phyloP scores from a whole-genome alignment of 1,284 basidiomycete species.

The Rhodotorula sp. region DNA sequence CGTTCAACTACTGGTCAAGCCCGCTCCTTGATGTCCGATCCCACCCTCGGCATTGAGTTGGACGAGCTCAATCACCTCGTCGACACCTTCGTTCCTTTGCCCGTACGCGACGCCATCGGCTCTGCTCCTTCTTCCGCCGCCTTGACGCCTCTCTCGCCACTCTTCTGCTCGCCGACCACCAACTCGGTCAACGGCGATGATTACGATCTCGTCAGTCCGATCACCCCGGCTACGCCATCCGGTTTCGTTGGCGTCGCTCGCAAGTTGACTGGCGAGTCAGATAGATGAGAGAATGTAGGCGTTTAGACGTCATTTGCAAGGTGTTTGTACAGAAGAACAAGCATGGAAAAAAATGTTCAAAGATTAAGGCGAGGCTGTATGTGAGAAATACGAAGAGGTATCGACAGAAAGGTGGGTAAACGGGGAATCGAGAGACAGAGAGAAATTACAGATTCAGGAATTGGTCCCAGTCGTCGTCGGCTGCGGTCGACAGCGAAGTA shows the following conservation, averaged over 20 bases:
- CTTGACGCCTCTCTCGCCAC: conserved; percentile 1
- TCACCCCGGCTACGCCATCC: neutral
- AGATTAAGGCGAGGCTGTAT: neutral
- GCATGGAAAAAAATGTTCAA: neutral
- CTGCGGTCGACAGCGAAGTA: neutral
- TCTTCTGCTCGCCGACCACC: neutral
- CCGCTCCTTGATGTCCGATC: too few relatives aligned
- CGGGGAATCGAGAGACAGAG: neutral
- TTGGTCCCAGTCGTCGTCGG: conserved; percentile 30
- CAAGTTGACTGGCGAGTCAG: neutral
- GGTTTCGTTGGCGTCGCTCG: neutral
- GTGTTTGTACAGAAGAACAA: neutral
- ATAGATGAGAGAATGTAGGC: neutral
- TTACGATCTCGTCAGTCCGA: neutral
- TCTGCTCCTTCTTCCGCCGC: neutral
- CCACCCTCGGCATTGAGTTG: neutral
- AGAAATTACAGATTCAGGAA: conserved; percentile 21
- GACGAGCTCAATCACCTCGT: conserved; percentile 1
- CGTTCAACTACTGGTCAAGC: too few relatives aligned
- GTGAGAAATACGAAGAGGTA: neutral
- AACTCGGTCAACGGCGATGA: neutral
- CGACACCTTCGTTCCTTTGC: neutral
- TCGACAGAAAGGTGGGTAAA: too few relatives aligned
- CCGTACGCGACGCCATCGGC: neutral
- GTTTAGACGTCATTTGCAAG: neutral